These are phyloP conservation scores for Coprinopsis strossmayeri DNA, from an alignment of 768 basidiomycete genomes.

Conservation along the genomic window DNA sequence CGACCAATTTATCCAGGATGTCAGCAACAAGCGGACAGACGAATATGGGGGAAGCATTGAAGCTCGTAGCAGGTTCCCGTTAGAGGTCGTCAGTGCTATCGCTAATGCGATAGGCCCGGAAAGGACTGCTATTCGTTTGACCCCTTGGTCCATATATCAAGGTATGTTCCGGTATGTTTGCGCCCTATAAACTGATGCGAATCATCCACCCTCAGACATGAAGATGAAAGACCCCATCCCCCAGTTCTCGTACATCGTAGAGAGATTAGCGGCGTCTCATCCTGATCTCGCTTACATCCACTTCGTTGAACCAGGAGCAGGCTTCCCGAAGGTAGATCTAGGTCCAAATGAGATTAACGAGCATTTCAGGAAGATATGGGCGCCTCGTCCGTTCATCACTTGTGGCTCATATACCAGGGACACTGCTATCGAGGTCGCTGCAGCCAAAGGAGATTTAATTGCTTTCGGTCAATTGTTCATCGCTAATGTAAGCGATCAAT, in stretches of 20 bases:
- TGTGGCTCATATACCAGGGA: conserved; percentile 40
- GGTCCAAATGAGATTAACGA: conserved; percentile 23
- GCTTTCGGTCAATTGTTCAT: conserved; percentile 25
- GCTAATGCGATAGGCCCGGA: conserved; percentile 45
- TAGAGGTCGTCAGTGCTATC: conserved; percentile 50
- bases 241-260: conserved; percentile 45
- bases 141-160: conserved; percentile 45
- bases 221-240: conserved; percentile 48
- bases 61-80: conserved; percentile 47
- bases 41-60: conserved; percentile 64
- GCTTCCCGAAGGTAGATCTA: too few species aligned
- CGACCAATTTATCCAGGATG: conserved; percentile 52
- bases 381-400: conserved; percentile 29
- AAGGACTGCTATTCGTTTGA: conserved; percentile 46
- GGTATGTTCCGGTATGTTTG: conserved; percentile 19
- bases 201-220: conserved; percentile 30
- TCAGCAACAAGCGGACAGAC: conserved; percentile 55
- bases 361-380: conserved; percentile 42
- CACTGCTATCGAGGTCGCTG: conserved; percentile 27
- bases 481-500: conserved; percentile 26
- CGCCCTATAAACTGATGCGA: too few species aligned
- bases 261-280: conserved; percentile 28
- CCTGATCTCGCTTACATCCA: conserved; percentile 50
- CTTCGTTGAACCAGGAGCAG: conserved; percentile 34
- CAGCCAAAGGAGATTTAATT: conserved; percentile 19